Percentiles rank a stretch among this genome's conserved stretches.
Conservation (phyloP, 2,329 filamentous ascomycete species). For the Ambrosiella beaveri region DNA sequence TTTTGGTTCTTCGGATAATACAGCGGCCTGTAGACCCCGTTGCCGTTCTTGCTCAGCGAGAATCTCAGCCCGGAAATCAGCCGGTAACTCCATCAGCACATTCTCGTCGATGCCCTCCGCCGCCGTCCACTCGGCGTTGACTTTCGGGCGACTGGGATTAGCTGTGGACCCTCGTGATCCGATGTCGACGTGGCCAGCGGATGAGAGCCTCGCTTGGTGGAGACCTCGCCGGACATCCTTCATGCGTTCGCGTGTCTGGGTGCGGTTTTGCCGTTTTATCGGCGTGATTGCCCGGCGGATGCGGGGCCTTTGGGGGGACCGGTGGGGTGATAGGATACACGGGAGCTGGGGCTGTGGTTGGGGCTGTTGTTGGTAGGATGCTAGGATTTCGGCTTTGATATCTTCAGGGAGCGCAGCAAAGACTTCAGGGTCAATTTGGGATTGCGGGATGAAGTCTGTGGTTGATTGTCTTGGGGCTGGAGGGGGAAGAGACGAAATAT, state of each 20-base stretch:
- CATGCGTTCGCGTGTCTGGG: constrained; percentile 32
- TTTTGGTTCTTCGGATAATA: constrained; percentile 18
- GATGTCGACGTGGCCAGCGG: neutral
- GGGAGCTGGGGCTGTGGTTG: neutral
- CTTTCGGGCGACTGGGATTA: constrained; percentile 5
- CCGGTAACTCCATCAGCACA: constrained; percentile 68
- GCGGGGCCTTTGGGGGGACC: neutral
- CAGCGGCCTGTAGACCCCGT: neutral
- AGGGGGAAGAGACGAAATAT: neutral
- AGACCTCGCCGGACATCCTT: constrained; percentile 40
- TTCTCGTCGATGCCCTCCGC: constrained; percentile 32
- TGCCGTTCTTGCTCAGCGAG: constrained; percentile 52
- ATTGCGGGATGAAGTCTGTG: constrained; percentile 40
- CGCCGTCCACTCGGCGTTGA: neutral
- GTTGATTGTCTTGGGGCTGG: neutral
- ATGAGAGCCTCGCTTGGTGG: constrained; percentile 37
- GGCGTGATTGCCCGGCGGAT: neutral
- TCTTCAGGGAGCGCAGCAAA: constrained; percentile 72
- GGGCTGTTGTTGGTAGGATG: constrained; percentile 20
- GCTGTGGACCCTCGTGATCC: neutral
- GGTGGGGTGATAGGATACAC: neutral
- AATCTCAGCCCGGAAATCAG: constrained; percentile 63
- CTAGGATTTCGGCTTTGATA: constrained; percentile 67
- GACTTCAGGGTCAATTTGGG: constrained; percentile 71
- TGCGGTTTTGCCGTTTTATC: constrained; percentile 22